Evolutionary conservation across 805 yeast genomes (phyloP).

Genomic region (Ogataea nonfermentans): DNA sequence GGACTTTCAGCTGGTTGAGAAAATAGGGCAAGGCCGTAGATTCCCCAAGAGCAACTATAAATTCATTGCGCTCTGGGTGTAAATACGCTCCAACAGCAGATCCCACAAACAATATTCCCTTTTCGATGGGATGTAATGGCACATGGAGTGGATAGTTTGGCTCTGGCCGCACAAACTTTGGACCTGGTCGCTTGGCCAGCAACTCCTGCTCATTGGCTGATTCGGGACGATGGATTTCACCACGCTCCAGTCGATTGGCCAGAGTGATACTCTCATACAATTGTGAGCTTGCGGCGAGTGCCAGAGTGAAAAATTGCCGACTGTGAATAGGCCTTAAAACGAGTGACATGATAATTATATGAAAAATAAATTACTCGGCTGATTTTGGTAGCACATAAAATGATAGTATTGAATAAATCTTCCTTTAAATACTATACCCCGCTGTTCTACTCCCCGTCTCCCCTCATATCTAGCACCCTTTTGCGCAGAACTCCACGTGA

Average conservation of each 20-base stretch:
- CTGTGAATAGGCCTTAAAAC: neutral
- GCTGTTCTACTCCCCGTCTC: conserved; percentile 11
- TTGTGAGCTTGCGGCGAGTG: conserved; percentile 12
- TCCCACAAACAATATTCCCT: conserved; percentile 59
- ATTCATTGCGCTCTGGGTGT: conserved; percentile 73
- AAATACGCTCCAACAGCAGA: conserved; percentile 76
- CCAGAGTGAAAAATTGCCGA: conserved; percentile 16
- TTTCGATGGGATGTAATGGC: conserved; percentile 65
- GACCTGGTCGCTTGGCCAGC: conserved; percentile 17
- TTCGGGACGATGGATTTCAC: conserved; percentile 41
- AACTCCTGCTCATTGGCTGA: conserved; percentile 30
- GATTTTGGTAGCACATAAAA: too few species aligned
- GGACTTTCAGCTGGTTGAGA: conserved; percentile 56
- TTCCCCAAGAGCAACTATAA: conserved; percentile 85
- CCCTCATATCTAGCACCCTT: conserved; percentile 33
- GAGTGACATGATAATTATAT: conserved; percentile 8
- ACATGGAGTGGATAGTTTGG: conserved; percentile 74
- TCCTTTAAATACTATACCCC: conserved; percentile 11
- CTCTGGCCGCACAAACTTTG: conserved; percentile 37
- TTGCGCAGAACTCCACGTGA: conserved; percentile 34
- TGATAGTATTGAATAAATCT: neutral
- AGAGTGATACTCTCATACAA: conserved; percentile 22
- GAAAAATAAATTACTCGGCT: conserved; percentile 2
- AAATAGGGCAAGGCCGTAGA: conserved; percentile 77
- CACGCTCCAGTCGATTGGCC: conserved; percentile 60